Evolutionary conservation across 768 basidiomycete genomes (phyloP).

Genomic region (Boletus vinaceobasis): DNA sequence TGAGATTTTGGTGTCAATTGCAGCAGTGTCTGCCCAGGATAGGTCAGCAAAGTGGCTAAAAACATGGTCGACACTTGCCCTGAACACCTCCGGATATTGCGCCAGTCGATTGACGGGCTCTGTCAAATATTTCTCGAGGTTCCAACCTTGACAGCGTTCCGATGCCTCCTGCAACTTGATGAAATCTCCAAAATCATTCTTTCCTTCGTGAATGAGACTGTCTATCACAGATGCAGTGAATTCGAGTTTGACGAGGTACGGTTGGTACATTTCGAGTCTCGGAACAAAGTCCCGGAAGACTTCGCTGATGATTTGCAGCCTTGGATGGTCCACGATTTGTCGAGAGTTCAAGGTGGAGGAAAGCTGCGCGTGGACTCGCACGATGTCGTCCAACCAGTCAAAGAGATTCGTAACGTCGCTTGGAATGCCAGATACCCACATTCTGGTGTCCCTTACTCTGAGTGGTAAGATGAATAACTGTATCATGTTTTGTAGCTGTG

Average conservation of each 20-base stretch:
- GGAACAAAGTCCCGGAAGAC: constrained; percentile 58
- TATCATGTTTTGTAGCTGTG: constrained; percentile 61
- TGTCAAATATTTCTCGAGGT: constrained; percentile 61
- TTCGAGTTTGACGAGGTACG: constrained; percentile 75
- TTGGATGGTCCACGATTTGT: constrained; percentile 39
- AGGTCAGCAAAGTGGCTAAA: constrained; percentile 1
- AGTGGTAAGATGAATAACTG: constrained; percentile 76
- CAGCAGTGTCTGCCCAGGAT: constrained; percentile 53
- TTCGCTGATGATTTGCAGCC: constrained; percentile 55
- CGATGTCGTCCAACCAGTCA: constrained; percentile 87
- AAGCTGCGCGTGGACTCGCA: constrained; percentile 70
- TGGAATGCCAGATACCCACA: constrained; percentile 83
- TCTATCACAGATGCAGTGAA: constrained; percentile 54
- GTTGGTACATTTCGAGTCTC: constrained; percentile 78
- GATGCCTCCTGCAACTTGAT: constrained; percentile 61
- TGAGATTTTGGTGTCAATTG: constrained; percentile 68
- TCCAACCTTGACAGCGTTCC: constrained; percentile 57
- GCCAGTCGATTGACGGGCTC: constrained; percentile 75
- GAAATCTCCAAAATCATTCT: constrained; percentile 82
- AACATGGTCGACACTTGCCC: constrained; percentile 44
- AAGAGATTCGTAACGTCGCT: constrained; percentile 65
- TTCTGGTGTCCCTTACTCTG: constrained; percentile 61
- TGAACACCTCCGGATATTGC: constrained; percentile 69
- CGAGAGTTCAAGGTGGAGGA: constrained; percentile 44
- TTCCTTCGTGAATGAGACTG: constrained; percentile 43